Evolutionary conservation across 768 basidiomycete species (phyloP), one percentile per base, ranked within the genome.

Genomic region (Mycena alexandri): DNA sequence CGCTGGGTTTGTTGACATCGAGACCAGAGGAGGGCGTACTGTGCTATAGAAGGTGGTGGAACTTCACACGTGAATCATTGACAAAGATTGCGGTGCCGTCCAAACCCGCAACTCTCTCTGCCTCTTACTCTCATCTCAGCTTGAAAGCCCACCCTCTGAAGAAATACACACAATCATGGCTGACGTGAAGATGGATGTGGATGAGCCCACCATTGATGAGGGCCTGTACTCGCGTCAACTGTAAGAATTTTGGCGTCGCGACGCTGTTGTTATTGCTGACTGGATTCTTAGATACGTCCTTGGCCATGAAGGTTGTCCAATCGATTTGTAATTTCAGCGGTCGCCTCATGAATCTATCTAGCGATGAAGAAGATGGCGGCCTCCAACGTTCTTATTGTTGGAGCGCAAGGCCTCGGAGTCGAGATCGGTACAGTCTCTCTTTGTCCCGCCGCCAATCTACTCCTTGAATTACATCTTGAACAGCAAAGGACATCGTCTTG

Each of bases 321-420:
- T 25, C 36, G 29, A 33, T 51, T 22, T 19, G 38, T 55, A 59
- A 48, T 21, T 6, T 13, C 41, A 60, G 42, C 22, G 46, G 21
- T 14, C 44, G n/a, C 19, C 33, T 71, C 17, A 70, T 57, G 33
- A 69, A 51, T 47, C 36, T 42, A n/a, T 50, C 29, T 72, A 98
- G 97, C 97, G 50, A 99, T 99, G 98, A 98, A 98, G 86, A 92
- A 91, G 76, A 99, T 99, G 98, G 97, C 98, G 9, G 84, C 88
- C 17, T 98, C 96, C 42, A 98, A 98, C 76, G 93, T 99, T 46
- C 87, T 99, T 69, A 89, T 99, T 69, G 90, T 98, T 51, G 98
- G 98, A 12, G 80, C 95, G 75, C 91, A 92, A 64, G 98, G 98
- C 60, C 80, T 99, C 64, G 97, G 98, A 50, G 94, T 94, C 64